Evolutionary conservation across 2,329 filamentous ascomycete genomes (phyloP).

Genomic region (Ceratocystis ficicola): DNA sequence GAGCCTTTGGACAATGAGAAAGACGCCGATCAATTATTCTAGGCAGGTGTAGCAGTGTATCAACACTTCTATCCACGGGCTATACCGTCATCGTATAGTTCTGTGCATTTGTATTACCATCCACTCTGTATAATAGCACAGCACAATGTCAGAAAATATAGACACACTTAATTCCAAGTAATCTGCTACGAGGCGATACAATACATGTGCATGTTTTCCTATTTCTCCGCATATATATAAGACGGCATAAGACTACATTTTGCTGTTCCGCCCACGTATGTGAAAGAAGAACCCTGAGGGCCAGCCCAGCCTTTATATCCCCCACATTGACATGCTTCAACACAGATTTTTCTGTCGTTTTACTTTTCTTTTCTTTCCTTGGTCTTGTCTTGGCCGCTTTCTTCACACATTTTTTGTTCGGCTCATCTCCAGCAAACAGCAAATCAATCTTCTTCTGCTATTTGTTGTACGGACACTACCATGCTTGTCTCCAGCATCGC

Average conservation of each 20-base stretch:
- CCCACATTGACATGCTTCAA: neutral
- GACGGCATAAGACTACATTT: neutral
- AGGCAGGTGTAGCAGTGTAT: neutral
- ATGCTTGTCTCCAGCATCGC: neutral
- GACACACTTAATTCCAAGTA: neutral
- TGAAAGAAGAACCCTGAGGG: slow-evolving; percentile 14
- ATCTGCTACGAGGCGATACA: neutral
- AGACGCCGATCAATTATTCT: neutral
- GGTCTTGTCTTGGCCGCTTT: neutral
- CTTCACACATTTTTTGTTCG: neutral
- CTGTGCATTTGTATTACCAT: neutral
- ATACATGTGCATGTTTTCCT: neutral
- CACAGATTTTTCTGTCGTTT: neutral
- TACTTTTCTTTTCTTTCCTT: neutral
- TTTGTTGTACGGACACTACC: neutral
- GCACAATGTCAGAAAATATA: slow-evolving; percentile 10
- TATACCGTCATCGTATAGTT: neutral
- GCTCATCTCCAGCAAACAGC: neutral
- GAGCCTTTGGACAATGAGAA: neutral
- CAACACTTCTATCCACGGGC: neutral
- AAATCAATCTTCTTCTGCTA: neutral
- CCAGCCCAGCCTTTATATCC: neutral
- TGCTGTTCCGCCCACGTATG: neutral
- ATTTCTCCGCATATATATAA: neutral
- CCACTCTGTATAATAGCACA: slow-evolving; percentile 2